phyloP scores from a whole-genome alignment of 2,329 filamentous ascomycete genomes.

The Beauveria rudraprayagi region DNA sequence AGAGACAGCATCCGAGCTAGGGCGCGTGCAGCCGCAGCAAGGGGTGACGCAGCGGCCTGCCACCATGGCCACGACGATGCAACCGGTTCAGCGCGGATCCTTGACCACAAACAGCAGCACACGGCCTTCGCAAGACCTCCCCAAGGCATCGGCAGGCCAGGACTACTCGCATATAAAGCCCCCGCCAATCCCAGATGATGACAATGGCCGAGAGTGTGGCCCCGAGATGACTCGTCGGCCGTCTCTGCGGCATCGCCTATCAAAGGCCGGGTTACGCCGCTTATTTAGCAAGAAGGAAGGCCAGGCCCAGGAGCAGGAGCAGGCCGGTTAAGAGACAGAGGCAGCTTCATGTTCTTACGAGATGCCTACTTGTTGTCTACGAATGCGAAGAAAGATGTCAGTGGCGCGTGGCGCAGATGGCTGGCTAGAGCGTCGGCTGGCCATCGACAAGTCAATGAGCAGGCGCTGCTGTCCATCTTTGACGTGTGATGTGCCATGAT shows the following conservation, averaged over 20 bases:
- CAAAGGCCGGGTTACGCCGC: slow-evolving; percentile 30
- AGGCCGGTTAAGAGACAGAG: neutral
- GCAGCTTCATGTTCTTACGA: neutral
- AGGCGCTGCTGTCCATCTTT: neutral
- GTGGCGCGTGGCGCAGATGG: neutral
- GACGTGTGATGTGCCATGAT: neutral
- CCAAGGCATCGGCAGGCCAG: neutral
- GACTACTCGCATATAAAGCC: slow-evolving; percentile 10
- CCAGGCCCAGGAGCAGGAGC: neutral
- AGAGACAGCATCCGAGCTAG: slow-evolving; percentile 12
- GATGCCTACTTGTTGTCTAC: neutral
- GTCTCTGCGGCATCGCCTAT: slow-evolving; percentile 22
- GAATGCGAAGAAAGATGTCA: neutral
- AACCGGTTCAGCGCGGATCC: neutral
- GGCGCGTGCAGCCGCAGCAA: neutral
- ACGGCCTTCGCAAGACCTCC: neutral
- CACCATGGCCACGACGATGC: neutral
- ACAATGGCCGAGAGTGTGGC: neutral
- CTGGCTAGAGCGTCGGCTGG: neutral
- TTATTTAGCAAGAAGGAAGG: slow-evolving; percentile 29
- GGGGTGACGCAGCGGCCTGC: slow-evolving; percentile 9
- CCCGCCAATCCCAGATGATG: slow-evolving; percentile 12
- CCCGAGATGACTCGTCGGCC: neutral
- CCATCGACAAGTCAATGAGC: neutral
- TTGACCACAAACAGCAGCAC: neutral